Conservation (phyloP, 192 early-diverging fungal species). For the Dimargaris cristalligena region DNA sequence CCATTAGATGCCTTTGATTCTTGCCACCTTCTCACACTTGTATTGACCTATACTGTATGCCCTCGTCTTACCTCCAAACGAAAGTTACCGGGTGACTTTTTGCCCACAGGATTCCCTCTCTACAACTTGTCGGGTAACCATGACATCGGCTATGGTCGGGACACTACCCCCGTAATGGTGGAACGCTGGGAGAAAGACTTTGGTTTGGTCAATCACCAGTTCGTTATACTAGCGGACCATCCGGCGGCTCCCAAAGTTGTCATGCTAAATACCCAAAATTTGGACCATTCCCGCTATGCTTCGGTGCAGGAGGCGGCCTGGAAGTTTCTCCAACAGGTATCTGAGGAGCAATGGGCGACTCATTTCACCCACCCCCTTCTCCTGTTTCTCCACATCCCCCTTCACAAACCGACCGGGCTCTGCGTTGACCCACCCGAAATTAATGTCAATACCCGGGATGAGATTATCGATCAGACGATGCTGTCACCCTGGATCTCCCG, state of each 20-base stretch:
- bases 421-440: slow-evolving; percentile 31
- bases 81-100: slow-evolving; percentile 11
- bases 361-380: slow-evolving; percentile 24
- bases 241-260: slow-evolving; percentile 16
- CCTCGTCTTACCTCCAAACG: too few species aligned
- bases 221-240: slow-evolving; percentile 10
- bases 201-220: slow-evolving; percentile 31
- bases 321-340: slow-evolving; percentile 29
- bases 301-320: slow-evolving; percentile 34
- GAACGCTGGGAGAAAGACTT: slow-evolving; percentile 35
- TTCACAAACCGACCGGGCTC: slow-evolving; percentile 34
- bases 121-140: slow-evolving; percentile 44
- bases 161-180: slow-evolving; percentile 29
- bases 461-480: slow-evolving; percentile 39
- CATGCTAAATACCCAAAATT: slow-evolving; percentile 27
- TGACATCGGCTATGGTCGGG: slow-evolving; percentile 46
- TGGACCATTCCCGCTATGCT: slow-evolving; percentile 21
- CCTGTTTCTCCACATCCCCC: slow-evolving; percentile 42
- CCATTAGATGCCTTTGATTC: too few species aligned
- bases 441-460: slow-evolving; percentile 18
- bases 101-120: slow-evolving; percentile 14
- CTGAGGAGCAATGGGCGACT: slow-evolving; percentile 15
- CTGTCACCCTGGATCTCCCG: slow-evolving; percentile 33
- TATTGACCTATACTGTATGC: too few species aligned
- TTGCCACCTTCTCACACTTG: too few species aligned